Percentiles rank a stretch among this genome's conserved stretches.
These are phyloP conservation scores for Rutidosis leptorrhynchoides DNA, from an alignment of 129 eudicot species.

Conservation along the genomic window DNA sequence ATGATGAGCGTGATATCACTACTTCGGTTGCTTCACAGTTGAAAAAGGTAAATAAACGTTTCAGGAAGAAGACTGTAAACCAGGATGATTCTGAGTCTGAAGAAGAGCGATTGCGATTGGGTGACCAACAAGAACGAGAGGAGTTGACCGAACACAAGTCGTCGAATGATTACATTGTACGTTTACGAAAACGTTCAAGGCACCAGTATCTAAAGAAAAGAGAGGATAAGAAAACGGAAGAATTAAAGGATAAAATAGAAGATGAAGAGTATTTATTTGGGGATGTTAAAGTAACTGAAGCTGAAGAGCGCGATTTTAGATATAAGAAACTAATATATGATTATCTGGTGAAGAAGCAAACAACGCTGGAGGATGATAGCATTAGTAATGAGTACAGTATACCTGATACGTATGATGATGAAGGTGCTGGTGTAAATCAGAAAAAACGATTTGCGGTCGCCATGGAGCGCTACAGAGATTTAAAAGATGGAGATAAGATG, in stretches of 20 bases:
- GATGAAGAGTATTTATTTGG: conserved; percentile 85
- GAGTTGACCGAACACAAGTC: conserved; percentile 73
- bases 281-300: conserved; percentile 63
- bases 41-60: conserved; percentile 44
- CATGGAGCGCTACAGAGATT: conserved; percentile 72
- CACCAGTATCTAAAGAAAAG: conserved; percentile 93
- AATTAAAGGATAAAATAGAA: conserved; percentile 85
- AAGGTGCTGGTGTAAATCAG: conserved; percentile 86
- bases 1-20: conserved; percentile 19
- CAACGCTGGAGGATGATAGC: conserved; percentile 67
- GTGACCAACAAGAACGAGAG: conserved; percentile 84
- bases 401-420: conserved; percentile 91
- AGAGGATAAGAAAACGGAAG: conserved; percentile 82
- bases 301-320: conserved; percentile 65
- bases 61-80: conserved; percentile 67
- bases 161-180: conserved; percentile 49
- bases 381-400: conserved; percentile 68
- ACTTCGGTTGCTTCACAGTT: conserved; percentile 37
- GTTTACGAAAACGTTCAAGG: conserved; percentile 77
- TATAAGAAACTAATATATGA: conserved; percentile 78
- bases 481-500: conserved; percentile 78
- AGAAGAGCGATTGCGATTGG: conserved; percentile 81
- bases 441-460: conserved; percentile 83
- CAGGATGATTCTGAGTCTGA: conserved; percentile 70
- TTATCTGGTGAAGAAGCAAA: conserved; percentile 75